Evolutionary conservation across 2,329 filamentous ascomycete genomes (phyloP).

Genomic region (Didymella pinodella): DNA sequence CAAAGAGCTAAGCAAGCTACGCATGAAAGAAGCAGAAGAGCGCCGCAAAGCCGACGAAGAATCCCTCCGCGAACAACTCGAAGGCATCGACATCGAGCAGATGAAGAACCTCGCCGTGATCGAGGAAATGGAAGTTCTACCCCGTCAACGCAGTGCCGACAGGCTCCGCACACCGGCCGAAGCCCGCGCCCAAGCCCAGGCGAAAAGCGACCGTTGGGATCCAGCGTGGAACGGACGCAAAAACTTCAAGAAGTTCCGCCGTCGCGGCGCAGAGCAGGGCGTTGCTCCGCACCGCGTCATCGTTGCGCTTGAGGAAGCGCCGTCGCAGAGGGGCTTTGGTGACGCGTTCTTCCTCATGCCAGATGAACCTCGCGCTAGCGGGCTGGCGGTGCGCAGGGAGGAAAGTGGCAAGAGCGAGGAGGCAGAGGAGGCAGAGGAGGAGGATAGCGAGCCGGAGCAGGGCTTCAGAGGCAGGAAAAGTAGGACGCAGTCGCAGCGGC

Average conservation of each 20-base stretch:
- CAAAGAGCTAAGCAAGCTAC: constrained; percentile 54
- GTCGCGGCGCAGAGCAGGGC: constrained; percentile 46
- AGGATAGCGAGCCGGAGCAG: constrained; percentile 38
- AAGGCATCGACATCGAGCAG: constrained; percentile 73
- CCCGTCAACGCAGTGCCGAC: constrained; percentile 24
- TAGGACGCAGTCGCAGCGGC: constrained; percentile 11
- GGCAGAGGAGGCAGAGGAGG: constrained; percentile 27
- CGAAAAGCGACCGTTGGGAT: constrained; percentile 75
- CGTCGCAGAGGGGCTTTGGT: constrained; percentile 72
- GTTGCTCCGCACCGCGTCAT: constrained; percentile 66
- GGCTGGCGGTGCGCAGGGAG: neutral
- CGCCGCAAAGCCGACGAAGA: constrained; percentile 69
- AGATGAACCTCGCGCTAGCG: constrained; percentile 25
- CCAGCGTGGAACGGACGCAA: constrained; percentile 90
- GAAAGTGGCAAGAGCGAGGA: constrained; percentile 13
- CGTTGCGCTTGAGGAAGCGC: constrained; percentile 73
- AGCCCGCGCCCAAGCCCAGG: constrained; percentile 39
- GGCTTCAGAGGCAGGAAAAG: constrained; percentile 32
- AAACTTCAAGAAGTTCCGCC: constrained; percentile 92
- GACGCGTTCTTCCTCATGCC: constrained; percentile 79
- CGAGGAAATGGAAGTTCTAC: constrained; percentile 74
- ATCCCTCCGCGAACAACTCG: constrained; percentile 63
- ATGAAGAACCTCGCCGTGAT: constrained; percentile 78
- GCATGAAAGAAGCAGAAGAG: constrained; percentile 61
- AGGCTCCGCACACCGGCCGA: constrained; percentile 15